Conservation (phyloP, 2,329 filamentous ascomycete species). For the Acephala macrosclerotiorum region DNA sequence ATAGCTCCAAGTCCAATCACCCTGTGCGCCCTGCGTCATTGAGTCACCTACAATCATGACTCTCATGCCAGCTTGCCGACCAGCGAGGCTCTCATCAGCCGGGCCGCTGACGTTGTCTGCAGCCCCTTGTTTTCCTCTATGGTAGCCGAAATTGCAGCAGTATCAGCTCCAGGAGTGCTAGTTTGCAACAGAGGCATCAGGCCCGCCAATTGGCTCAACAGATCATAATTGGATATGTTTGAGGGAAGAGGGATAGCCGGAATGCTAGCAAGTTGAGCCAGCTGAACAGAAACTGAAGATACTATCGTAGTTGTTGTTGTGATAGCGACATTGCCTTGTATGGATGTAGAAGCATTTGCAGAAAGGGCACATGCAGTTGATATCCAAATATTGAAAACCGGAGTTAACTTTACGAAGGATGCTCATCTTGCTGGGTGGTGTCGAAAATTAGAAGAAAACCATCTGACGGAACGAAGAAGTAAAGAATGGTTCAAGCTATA, state of each 20-base stretch:
- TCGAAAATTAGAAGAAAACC: too few relatives aligned
- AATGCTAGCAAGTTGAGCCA: neutral
- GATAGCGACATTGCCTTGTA: neutral
- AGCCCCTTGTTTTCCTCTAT: neutral
- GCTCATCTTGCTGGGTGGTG: too few relatives aligned
- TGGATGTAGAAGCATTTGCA: neutral
- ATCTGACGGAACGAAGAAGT: too few relatives aligned
- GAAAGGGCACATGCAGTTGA: neutral
- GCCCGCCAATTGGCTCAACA: neutral
- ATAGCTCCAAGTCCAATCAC: slow-evolving; percentile 53
- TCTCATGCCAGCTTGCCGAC: slow-evolving; percentile 4
- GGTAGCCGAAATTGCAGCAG: neutral
- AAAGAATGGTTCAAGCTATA: too few relatives aligned
- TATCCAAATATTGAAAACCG: neutral
- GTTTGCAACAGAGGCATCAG: neutral
- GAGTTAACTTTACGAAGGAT: too few relatives aligned
- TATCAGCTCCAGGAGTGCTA: neutral
- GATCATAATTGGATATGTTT: neutral
- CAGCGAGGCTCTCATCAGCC: neutral
- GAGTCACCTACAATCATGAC: slow-evolving; percentile 49
- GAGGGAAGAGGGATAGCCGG: neutral
- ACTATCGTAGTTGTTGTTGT: neutral
- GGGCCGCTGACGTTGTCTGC: neutral
- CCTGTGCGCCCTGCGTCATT: slow-evolving; percentile 49
- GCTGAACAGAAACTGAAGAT: slow-evolving; percentile 1